phyloP scores from a whole-genome alignment of 192 early-diverging fungal genomes.

The Rhizoclosmatium globosum region DNA sequence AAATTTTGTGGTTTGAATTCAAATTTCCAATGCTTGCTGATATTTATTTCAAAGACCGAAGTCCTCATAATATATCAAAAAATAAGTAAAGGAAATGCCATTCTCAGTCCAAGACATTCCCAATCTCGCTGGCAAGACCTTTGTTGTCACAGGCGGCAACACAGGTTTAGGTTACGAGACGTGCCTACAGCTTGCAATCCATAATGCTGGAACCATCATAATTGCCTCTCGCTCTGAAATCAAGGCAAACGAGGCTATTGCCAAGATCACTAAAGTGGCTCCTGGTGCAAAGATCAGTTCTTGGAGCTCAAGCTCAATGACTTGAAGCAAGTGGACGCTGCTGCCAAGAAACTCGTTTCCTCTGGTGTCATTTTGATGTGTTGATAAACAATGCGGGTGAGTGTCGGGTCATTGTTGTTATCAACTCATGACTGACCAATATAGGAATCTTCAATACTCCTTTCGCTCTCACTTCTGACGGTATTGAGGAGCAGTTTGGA shows the following conservation, averaged over 20 bases:
- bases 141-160: constrained; percentile 52
- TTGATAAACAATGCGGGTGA: constrained; percentile 71
- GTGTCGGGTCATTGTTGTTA: neutral
- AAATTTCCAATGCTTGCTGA: too few species aligned
- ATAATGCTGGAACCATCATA: constrained; percentile 25
- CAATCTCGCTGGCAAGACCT: constrained; percentile 18
- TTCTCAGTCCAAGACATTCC: constrained; percentile 7
- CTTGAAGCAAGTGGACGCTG: constrained; percentile 45
- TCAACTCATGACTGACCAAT: constrained; percentile 18
- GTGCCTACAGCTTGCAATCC: constrained; percentile 31
- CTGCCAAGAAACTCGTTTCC: constrained; percentile 46
- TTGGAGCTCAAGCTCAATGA: constrained; percentile 40
- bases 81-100: neutral
- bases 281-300: constrained; percentile 36
- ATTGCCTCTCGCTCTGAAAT: constrained; percentile 41
- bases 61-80: neutral
- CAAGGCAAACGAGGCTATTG: constrained; percentile 42
- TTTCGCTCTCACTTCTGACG: constrained; percentile 57
- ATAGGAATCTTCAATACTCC: constrained; percentile 68
- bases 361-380: constrained; percentile 51
- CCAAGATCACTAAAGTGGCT: constrained; percentile 25
- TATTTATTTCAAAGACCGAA: neutral
- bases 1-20: too few species aligned
- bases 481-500: constrained; percentile 72
- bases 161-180: constrained; percentile 2